Evolutionary conservation across 2,329 filamentous ascomycete species (phyloP).

Genomic region (Tolypocladium tropicale): DNA sequence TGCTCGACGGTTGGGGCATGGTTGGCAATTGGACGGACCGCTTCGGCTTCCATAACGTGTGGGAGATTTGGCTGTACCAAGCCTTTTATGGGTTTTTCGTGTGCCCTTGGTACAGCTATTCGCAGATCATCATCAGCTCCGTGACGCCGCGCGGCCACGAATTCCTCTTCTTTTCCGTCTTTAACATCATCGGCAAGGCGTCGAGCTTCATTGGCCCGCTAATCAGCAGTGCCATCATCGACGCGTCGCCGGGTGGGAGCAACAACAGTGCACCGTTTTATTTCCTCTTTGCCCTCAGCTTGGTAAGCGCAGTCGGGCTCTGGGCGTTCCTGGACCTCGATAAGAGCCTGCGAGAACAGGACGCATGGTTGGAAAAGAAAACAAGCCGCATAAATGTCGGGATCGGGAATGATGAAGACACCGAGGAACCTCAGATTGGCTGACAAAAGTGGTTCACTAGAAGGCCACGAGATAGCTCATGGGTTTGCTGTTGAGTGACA

Average conservation of each 20-base stretch:
- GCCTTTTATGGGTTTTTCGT: conserved; percentile 55
- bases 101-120: conserved; percentile 62
- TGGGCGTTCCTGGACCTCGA: conserved; percentile 48
- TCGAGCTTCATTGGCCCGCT: conserved; percentile 58
- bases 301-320: conserved; percentile 42
- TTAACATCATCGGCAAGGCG: conserved; percentile 59
- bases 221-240: conserved; percentile 60
- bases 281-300: conserved; percentile 49
- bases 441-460: too few relatives aligned
- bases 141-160: conserved; percentile 59
- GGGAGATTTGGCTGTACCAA: conserved; percentile 36
- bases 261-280: conserved; percentile 56
- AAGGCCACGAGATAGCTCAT: too few relatives aligned
- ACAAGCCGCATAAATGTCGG: not conserved
- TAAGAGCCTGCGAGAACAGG: conserved; percentile 50
- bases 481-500: too few relatives aligned
- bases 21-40: conserved; percentile 33
- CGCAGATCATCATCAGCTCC: conserved; percentile 61
- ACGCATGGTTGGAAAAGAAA: conserved; percentile 20
- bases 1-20: conserved; percentile 43
- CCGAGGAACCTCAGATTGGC: not conserved
- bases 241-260: conserved; percentile 40
- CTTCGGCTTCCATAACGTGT: conserved; percentile 34
- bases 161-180: conserved; percentile 60
- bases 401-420: not conserved